These are phyloP conservation scores for Penicillium brasilianum DNA, from an alignment of 2,329 filamentous ascomycete species.

Conservation along the genomic window DNA sequence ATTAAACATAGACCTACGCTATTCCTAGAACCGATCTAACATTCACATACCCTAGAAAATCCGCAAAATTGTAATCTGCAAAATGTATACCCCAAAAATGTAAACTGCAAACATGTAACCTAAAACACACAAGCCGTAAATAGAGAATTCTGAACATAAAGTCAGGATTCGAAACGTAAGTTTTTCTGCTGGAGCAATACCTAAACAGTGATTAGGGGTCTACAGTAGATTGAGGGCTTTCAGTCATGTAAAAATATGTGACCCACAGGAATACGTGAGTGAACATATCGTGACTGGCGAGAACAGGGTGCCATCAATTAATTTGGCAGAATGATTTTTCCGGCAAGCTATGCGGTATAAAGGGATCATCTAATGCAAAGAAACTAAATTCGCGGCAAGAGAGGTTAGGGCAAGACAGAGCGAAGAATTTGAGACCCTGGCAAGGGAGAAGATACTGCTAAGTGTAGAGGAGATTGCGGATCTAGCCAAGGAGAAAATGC, in stretches of 20 bases:
- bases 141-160: not conserved
- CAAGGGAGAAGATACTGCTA: too few relatives aligned
- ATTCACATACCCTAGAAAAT: not conserved
- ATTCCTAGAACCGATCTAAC: not conserved
- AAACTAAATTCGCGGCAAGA: too few relatives aligned
- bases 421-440: too few relatives aligned
- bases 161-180: not conserved
- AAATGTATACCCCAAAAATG: not conserved
- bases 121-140: not conserved
- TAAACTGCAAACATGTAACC: not conserved
- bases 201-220: not conserved
- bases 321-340: not conserved
- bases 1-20: not conserved
- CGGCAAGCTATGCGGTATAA: not conserved
- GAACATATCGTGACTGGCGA: not conserved
- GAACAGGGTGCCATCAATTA: not conserved
- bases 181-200: not conserved
- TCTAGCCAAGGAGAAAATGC: too few relatives aligned
- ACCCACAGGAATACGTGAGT: not conserved
- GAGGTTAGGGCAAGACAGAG: too few relatives aligned
- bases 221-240: not conserved
- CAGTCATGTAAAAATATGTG: not conserved
- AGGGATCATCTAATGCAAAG: too few relatives aligned
- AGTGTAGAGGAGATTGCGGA: too few relatives aligned
- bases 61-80: not conserved